Percentiles rank a stretch among this genome's conserved stretches.
These are phyloP conservation scores for Juglanconis oblonga DNA, from an alignment of 2,329 filamentous ascomycete genomes.

Conservation along the genomic window DNA sequence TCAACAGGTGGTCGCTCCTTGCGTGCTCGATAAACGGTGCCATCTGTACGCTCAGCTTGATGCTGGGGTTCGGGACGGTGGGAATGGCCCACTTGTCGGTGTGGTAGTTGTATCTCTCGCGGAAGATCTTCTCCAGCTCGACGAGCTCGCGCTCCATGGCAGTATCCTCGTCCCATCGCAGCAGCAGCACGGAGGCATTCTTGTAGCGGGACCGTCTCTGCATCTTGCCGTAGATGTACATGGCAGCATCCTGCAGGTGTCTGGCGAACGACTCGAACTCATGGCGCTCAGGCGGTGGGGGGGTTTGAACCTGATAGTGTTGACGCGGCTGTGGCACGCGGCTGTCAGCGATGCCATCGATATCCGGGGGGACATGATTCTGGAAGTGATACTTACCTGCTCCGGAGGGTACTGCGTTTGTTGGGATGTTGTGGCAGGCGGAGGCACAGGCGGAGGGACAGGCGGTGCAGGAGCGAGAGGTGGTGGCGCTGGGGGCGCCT, in stretches of 20 bases:
- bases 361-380: not conserved
- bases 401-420: slow-evolving; percentile 19
- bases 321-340: slow-evolving; percentile 13
- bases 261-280: slow-evolving; percentile 66
- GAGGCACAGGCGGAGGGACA: not conserved
- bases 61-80: slow-evolving; percentile 54
- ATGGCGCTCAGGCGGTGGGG: slow-evolving; percentile 43
- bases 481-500: not conserved
- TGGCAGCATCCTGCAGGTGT: slow-evolving; percentile 66
- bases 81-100: slow-evolving; percentile 62
- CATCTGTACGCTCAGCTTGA: slow-evolving; percentile 61
- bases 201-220: slow-evolving; percentile 52
- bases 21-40: slow-evolving; percentile 58
- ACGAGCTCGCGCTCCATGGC: slow-evolving; percentile 51
- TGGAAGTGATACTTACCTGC: slow-evolving; percentile 16
- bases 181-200: slow-evolving; percentile 56
- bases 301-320: slow-evolving; percentile 19
- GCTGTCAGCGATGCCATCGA: not conserved
- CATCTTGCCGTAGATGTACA: slow-evolving; percentile 63
- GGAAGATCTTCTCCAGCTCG: slow-evolving; percentile 55
- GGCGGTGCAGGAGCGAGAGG: not conserved
- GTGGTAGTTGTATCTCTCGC: slow-evolving; percentile 58
- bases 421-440: slow-evolving; percentile 14
- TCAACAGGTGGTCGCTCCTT: slow-evolving; percentile 56
- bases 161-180: slow-evolving; percentile 62